Conservation (phyloP, 2,329 filamentous ascomycete genomes). For the Neonectria neomacrospora region DNA sequence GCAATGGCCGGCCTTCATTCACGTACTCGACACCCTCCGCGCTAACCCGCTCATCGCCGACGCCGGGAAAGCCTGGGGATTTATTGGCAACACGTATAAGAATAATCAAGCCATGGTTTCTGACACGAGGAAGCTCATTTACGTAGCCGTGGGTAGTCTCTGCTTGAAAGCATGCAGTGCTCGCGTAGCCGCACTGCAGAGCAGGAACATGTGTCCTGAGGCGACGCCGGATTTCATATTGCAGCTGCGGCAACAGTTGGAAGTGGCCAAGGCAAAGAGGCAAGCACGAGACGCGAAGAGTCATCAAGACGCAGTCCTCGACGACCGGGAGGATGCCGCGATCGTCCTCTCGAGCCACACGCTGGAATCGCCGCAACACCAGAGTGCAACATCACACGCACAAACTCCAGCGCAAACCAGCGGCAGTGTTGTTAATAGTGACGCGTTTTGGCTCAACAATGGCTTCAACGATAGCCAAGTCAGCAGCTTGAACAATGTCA, state of each 20-base stretch:
- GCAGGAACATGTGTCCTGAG: background rate
- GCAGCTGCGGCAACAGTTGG: background rate
- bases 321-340: background rate
- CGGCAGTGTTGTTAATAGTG: background rate
- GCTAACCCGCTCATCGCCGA: background rate
- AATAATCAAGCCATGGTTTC: background rate
- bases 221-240: background rate
- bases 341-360: background rate
- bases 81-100: background rate
- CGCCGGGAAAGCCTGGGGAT: background rate
- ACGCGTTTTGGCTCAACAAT: background rate
- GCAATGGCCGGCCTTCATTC: conserved; percentile 14
- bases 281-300: background rate
- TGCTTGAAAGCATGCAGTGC: background rate
- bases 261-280: background rate
- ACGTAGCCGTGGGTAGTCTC: background rate
- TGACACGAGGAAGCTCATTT: background rate
- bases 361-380: background rate
- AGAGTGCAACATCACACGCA: background rate
- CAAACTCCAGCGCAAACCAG: background rate
- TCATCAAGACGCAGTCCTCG: background rate
- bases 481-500: background rate
- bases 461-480: background rate
- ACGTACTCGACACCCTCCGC: conserved; percentile 10
- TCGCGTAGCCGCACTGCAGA: background rate